phyloP scores from a whole-genome alignment of 305 asterid species.

The Fraxinus nigra region DNA sequence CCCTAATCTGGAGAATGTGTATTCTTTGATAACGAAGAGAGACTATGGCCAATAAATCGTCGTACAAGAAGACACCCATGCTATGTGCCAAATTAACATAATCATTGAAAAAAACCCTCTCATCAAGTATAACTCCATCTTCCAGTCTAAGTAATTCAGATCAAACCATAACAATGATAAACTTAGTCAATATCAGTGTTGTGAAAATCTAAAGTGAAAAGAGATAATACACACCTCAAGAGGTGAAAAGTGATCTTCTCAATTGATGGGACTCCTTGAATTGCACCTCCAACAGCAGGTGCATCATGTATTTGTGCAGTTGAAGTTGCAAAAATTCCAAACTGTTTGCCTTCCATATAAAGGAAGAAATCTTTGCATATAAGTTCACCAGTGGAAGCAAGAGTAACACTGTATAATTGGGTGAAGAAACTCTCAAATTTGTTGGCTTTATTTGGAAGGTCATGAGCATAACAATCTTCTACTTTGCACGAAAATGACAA shows the following conservation, averaged over 20 bases:
- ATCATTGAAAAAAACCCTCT: conserved; percentile 80
- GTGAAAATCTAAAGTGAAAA: conserved; percentile 24
- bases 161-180: conserved; percentile 16
- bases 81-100: conserved; percentile 82
- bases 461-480: conserved; percentile 51
- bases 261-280: conserved; percentile 83
- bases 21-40: conserved; percentile 90
- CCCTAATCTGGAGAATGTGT: conserved; percentile 93
- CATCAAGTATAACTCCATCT: conserved; percentile 83
- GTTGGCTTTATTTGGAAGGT: conserved; percentile 73
- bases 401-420: conserved; percentile 65
- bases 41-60: conserved; percentile 87
- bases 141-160: conserved; percentile 55
- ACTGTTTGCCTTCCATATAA: conserved; percentile 62
- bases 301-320: conserved; percentile 79
- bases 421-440: conserved; percentile 89
- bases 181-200: not conserved
- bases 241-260: conserved; percentile 91
- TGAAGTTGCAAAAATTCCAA: conserved; percentile 91
- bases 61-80: conserved; percentile 89
- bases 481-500: conserved; percentile 75
- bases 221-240: conserved; percentile 60
- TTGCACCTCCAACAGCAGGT: conserved; percentile 69
- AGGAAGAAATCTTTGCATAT: conserved; percentile 96
- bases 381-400: conserved; percentile 79